These are phyloP conservation scores for Enteropsectra breve DNA, from an alignment of 371 early-diverging fungal genomes.

Conservation along the genomic window DNA sequence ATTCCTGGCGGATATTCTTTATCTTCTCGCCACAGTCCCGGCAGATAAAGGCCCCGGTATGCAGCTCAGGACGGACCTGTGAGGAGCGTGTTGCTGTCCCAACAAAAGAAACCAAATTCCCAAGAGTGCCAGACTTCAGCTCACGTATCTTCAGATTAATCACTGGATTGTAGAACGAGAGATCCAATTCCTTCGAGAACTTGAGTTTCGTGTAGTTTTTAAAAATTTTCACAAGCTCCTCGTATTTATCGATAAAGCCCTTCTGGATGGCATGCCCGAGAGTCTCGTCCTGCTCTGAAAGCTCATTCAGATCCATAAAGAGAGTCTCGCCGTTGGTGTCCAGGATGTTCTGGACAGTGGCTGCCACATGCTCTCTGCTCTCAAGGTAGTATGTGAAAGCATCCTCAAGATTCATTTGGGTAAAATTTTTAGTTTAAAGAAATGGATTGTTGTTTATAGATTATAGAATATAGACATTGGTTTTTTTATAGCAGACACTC, in stretches of 20 bases:
- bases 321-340: constrained; percentile 21
- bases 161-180: constrained; percentile 38
- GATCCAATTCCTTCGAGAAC: constrained; percentile 24
- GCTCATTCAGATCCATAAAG: constrained; percentile 11
- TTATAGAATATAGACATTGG: background rate
- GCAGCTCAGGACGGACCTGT: constrained; percentile 89
- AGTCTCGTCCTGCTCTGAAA: background rate
- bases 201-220: constrained; percentile 16
- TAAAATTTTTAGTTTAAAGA: background rate
- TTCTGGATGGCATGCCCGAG: constrained; percentile 12
- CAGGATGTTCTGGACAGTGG: background rate
- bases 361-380: background rate
- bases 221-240: constrained; percentile 12
- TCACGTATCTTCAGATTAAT: constrained; percentile 64
- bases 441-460: background rate
- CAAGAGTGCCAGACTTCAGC: constrained; percentile 71
- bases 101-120: constrained; percentile 72
- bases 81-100: constrained; percentile 95
- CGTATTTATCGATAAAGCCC: constrained; percentile 7
- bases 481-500: background rate
- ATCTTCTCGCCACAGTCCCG: constrained; percentile 72
- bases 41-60: constrained; percentile 81
- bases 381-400: constrained; percentile 6
- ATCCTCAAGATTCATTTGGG: background rate
- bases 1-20: constrained; percentile 79